Percentiles rank a stretch among this genome's conserved stretches.
Evolutionary conservation across 768 basidiomycete species (phyloP).

Genomic region (Russula abietina): DNA sequence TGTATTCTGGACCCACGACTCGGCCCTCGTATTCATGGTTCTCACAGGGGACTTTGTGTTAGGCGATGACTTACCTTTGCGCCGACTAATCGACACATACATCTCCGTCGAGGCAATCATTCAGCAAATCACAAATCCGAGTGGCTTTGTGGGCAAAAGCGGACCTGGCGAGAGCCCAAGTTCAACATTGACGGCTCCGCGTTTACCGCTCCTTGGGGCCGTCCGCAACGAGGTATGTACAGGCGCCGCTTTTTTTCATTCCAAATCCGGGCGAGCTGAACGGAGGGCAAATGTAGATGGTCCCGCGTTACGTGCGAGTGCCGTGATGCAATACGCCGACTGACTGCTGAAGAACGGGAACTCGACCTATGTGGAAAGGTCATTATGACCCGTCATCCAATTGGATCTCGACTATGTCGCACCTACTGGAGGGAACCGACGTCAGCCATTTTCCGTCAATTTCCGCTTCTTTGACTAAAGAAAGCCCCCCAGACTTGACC

Average conservation of each 20-base stretch:
- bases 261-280: not conserved
- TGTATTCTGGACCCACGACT: not conserved
- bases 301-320: not conserved
- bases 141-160: not conserved
- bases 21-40: not conserved
- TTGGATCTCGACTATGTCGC: not conserved
- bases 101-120: not conserved
- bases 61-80: not conserved
- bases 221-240: not conserved
- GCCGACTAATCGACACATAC: not conserved
- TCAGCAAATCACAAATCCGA: not conserved
- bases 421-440: not conserved
- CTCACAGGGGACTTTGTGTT: not conserved
- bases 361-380: not conserved
- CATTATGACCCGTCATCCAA: not conserved
- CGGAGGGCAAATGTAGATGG: no score
- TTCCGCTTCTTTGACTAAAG: not conserved
- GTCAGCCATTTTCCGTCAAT: not conserved
- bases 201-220: not conserved
- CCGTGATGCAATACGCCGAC: not conserved
- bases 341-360: not conserved
- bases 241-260: not conserved
- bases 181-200: not conserved
- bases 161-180: not conserved
- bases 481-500: conserved; percentile 35